Conservation (phyloP, 176 grass and related monocot genomes). For the Oryza glaberrima region DNA sequence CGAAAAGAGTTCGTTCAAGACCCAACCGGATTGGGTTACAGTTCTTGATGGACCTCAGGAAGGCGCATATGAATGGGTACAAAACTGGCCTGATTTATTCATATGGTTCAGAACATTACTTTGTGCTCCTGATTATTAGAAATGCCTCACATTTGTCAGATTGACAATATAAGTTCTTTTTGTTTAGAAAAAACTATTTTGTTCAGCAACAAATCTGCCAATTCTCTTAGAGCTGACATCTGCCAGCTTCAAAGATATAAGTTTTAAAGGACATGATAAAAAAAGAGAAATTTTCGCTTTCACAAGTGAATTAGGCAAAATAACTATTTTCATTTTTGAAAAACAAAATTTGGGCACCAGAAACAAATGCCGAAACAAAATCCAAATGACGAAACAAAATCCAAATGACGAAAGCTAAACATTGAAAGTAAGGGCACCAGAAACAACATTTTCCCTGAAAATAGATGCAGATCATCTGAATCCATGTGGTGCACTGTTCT, state of each 20-base stretch:
- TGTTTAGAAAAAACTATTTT: not conserved
- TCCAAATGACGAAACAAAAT: not conserved
- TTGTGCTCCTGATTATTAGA: not conserved
- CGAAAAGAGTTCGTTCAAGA: constrained; percentile 77
- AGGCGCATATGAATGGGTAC: constrained; percentile 99
- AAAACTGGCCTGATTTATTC: not conserved
- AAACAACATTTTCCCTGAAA: not conserved
- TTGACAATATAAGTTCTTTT: not conserved
- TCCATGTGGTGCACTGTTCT: not conserved
- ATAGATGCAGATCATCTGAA: not conserved
- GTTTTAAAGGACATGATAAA: not conserved
- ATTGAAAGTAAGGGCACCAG: not conserved
- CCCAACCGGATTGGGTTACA: constrained; percentile 72
- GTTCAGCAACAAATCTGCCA: not conserved
- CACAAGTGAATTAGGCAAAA: not conserved
- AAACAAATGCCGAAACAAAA: not conserved
- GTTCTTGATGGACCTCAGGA: constrained; percentile 98
- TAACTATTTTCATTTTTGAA: not conserved
- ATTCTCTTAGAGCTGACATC: not conserved
- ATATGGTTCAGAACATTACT: not conserved
- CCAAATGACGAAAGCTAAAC: not conserved
- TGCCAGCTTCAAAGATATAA: not conserved
- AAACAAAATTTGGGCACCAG: no score
- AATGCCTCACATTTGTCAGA: not conserved
- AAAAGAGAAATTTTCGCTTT: not conserved